phyloP scores from a whole-genome alignment of 2,329 filamentous ascomycete genomes.

The Paraconiothyrium sp. region DNA sequence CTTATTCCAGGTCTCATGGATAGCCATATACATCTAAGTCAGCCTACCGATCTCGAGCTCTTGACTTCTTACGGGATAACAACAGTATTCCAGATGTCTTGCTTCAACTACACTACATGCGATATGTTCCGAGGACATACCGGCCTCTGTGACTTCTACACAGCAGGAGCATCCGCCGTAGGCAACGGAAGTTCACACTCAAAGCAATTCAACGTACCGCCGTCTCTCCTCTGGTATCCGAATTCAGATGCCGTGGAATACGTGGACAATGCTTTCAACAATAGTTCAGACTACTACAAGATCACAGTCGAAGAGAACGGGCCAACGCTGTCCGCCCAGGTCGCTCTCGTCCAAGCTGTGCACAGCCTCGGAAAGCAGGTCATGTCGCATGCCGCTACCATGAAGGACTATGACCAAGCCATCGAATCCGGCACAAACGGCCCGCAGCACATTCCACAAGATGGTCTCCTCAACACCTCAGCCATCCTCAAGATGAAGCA shows the following conservation, averaged over 20 bases:
- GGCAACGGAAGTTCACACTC: neutral
- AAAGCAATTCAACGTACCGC: neutral
- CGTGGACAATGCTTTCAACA: constrained; percentile 9
- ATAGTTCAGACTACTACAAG: constrained; percentile 19
- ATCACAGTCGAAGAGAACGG: constrained; percentile 18
- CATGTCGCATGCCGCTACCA: constrained; percentile 17
- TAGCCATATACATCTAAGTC: constrained; percentile 26
- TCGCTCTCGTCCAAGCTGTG: constrained; percentile 3
- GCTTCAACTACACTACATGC: constrained; percentile 11
- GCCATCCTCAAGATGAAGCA: constrained; percentile 13
- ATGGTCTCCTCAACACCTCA: neutral
- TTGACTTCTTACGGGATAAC: constrained; percentile 31
- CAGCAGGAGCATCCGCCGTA: constrained; percentile 8
- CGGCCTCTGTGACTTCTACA: constrained; percentile 15
- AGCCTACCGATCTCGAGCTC: constrained; percentile 19
- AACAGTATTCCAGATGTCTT: constrained; percentile 23
- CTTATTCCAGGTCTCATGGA: constrained; percentile 39
- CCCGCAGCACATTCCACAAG: constrained; percentile 14
- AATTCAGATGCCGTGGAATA: constrained; percentile 13
- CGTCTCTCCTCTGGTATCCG: constrained; percentile 6
- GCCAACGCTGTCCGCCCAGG: neutral
- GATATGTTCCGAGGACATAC: constrained; percentile 3
- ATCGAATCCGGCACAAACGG: constrained; percentile 6
- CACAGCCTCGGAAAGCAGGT: constrained; percentile 10
- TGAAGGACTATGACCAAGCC: constrained; percentile 12